Base-by-base conservation (phyloP, 176 grass and related monocot genomes). In the Eleusine indica region DNA sequence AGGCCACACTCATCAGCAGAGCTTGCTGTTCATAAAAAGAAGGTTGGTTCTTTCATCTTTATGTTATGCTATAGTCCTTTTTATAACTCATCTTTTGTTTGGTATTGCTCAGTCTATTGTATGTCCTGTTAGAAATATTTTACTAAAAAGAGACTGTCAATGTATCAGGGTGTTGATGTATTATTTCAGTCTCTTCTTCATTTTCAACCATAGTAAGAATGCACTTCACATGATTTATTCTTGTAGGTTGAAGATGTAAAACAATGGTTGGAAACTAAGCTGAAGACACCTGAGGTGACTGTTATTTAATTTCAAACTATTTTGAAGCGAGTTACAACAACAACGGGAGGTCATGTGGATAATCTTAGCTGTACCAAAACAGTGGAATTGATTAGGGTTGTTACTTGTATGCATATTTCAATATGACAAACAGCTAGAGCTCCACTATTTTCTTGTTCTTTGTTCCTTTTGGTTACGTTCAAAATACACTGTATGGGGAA, bases 21-120 rank as follows among this genome's bases (percentile, higher is more conserved):
- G 64, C 93, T 98, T 71, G 89, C 91, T 38, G 91, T 98, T 74
- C 93, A 98, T 76, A 98, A 91, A 84, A 95, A 95, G 84, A 98
- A 98, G 96, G 96, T 95, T 71, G 4, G 35, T 70, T 88, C 64
- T 37, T 79, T 70, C 43, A 57, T 60, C 40, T 53, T 22, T 11
- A 60, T 19, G n/a, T 30, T 71, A 58, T 52, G 12, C 6, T 75
- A 25, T 41, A 49, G 30, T 37, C 22, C 29, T 89, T 86, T 76
- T 51, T 64, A 64, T 66, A 65, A 25, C 38, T 76, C n/a, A 65
- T 65, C 29, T 16, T 67, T 16, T 83, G 25, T 69, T 81, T 37
- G 32, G 4, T 15, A 39, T 39, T 85, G 48, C 57, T 70, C 29
- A 64, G 14, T 80, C n/a, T 61, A 51, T 19, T 69, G n/a, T 54